Evolutionary conservation across 345 rosid genomes (phyloP), one percentile per base, ranked within the genome.

Genomic region (Eucalyptus regnans): DNA sequence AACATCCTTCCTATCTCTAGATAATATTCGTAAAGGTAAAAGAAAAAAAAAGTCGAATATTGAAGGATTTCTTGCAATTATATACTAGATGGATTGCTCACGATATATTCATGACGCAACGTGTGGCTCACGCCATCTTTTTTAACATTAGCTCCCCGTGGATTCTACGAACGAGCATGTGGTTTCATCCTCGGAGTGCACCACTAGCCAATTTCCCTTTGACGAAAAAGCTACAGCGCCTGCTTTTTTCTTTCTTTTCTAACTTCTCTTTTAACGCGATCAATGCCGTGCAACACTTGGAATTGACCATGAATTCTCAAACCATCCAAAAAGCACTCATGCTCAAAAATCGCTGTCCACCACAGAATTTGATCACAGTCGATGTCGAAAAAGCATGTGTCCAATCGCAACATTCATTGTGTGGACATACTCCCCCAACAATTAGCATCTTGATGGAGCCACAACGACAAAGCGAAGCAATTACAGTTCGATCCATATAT

Each of bases 401-500:
- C 41, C 11, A 1, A 66, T 4, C 1, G 44, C 46, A 11, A 33
- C 25, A 2, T 9, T 5, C 1, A 6, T 37, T 46, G 3, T 18
- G 44, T 18, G 25, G 20, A 33, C 12, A 33, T 10, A 9, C 4
- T 9, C 41, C 23, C 20, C 12, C 7, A 7, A 5, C 12, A 1
- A 11, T 12, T 9, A 33, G 7, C 44, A 3, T 71, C 12, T 17
- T 18, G 23, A 17, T 18, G 25, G 25, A 7, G 46, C 14, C 43
- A 20, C 7, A 1, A 22, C 10, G 6, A 4, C 43, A 33, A 0
- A 15, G 44, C 5, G 12, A 3, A 17, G 23, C 6, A 33, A 33
- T 8, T 68, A 4, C 2, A 68, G 12, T 10, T 33, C 44, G 25
- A 68, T 33, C 44, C 6, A 22, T 5, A 9, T 68, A 33, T 68